phyloP scores from a whole-genome alignment of 306 rosid species.

The Luffa aegyptiaca region DNA sequence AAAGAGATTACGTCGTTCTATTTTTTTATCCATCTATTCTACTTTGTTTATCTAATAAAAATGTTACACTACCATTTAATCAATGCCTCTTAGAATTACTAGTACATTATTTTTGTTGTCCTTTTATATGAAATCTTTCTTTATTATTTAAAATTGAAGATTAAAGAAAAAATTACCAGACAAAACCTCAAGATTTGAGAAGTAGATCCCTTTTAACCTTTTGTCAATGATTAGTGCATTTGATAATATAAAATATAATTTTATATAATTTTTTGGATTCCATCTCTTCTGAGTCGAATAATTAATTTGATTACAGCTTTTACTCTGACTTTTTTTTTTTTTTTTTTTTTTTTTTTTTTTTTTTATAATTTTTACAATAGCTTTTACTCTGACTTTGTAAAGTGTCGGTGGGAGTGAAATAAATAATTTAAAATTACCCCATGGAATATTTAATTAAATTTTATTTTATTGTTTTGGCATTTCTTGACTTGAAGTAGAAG shows the following conservation, averaged over 20 bases:
- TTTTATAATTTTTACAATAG: too few species aligned
- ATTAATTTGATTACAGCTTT: background rate
- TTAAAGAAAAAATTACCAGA: background rate
- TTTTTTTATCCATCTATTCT: too few species aligned
- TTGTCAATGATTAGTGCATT: background rate
- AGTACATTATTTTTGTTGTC: too few species aligned
- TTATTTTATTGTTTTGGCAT: background rate
- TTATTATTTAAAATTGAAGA: too few species aligned
- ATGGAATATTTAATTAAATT: background rate
- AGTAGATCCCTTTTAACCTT: background rate
- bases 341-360: too few species aligned
- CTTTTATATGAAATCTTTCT: too few species aligned
- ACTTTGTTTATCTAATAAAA: too few species aligned
- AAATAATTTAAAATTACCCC: background rate
- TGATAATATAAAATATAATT: background rate
- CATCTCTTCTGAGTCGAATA: background rate
- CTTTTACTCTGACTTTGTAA: background rate
- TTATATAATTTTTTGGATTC: background rate
- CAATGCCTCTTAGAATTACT: too few species aligned
- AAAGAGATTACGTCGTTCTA: too few species aligned
- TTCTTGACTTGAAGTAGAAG: conserved; percentile 2
- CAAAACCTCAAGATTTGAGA: background rate
- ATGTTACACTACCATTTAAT: too few species aligned
- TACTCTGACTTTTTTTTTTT: background rate
- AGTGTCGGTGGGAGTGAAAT: background rate